Base-by-base conservation (phyloP, 2,329 filamentous ascomycete genomes). In the Trichophyton equinum region DNA sequence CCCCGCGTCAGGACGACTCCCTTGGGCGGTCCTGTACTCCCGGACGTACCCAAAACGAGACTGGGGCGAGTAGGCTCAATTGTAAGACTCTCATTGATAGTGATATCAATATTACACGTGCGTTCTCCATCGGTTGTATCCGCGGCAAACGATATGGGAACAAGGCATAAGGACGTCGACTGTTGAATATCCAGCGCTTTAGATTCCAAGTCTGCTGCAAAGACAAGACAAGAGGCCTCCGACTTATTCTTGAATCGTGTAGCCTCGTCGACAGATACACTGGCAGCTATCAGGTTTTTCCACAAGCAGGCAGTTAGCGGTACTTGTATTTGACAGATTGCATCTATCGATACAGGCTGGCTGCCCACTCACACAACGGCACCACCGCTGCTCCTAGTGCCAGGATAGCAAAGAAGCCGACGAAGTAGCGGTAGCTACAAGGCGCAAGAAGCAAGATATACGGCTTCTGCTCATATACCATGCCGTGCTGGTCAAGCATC, bases 351-450 rank as follows among this genome's bases (percentile, higher is more conserved):
- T 7, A 11, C 4, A 55, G 33, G 15, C 25, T 55, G 11, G 18
- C 25, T 55, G 18, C 8, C 36, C 36, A 58, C 61, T 61, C 51
- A 66, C 65, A 53, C 27, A 79, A 73, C 3, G 77, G 78, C 6
- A 80, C 78, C 1, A 74, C 73, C 13, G 76, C 77, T 3, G 75
- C 78, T 18, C 77, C 77, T 1, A 78, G 63, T 7, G 78, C 77
- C 38, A 78, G 68, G n/a, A 78, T 71, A 3, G 77, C 74, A 30
- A 79, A 69, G 63, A 78, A 76, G 3, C 74, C 77, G n/a, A 79
- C 75, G 3, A 75, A 71, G 64, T 75, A 80, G 60, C 79, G 77
- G 64, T 79, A 79, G 4, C 77, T 74, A 5, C 76, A 76, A 2
- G 75, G 70, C 9, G 76, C 77, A 36, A 80, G 68, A 3, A 79